Conservation (phyloP, 2,329 filamentous ascomycete genomes). For the Rutstroemia sp. region DNA sequence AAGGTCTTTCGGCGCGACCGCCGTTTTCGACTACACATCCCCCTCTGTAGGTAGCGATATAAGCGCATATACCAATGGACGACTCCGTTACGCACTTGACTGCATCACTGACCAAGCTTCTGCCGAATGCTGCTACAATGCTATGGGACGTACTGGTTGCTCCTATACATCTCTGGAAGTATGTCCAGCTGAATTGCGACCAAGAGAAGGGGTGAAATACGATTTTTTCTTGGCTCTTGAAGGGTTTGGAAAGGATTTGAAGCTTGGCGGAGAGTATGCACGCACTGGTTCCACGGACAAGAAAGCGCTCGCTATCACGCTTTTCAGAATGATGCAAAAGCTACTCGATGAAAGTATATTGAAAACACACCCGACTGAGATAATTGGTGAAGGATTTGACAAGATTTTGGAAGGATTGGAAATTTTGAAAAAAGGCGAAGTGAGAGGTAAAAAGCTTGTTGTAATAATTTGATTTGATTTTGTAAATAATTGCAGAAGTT, state of each 20-base stretch:
- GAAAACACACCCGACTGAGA: not conserved
- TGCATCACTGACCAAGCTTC: constrained; percentile 30
- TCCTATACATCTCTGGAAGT: constrained; percentile 16
- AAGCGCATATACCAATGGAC: constrained; percentile 31
- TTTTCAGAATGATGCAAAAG: not conserved
- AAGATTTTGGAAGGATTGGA: not conserved
- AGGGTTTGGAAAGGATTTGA: constrained; percentile 23
- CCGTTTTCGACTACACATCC: constrained; percentile 35
- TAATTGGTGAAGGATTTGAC: not conserved
- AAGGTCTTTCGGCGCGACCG: constrained; percentile 33
- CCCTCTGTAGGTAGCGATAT: constrained; percentile 31
- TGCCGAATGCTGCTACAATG: constrained; percentile 31
- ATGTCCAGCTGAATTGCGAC: not conserved
- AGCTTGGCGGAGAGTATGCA: not conserved
- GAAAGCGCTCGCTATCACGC: not conserved
- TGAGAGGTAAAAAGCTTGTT: not conserved
- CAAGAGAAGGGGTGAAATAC: constrained; percentile 15
- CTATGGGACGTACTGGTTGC: constrained; percentile 31
- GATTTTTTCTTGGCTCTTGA: constrained; percentile 26
- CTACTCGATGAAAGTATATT: not conserved
- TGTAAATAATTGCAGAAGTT: no score
- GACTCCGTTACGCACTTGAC: constrained; percentile 33
- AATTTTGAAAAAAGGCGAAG: not conserved
- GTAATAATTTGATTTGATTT: not conserved
- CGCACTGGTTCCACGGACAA: not conserved